phyloP scores from a whole-genome alignment of 176 grass and related monocot species.

The Triticum dicoccoides region DNA sequence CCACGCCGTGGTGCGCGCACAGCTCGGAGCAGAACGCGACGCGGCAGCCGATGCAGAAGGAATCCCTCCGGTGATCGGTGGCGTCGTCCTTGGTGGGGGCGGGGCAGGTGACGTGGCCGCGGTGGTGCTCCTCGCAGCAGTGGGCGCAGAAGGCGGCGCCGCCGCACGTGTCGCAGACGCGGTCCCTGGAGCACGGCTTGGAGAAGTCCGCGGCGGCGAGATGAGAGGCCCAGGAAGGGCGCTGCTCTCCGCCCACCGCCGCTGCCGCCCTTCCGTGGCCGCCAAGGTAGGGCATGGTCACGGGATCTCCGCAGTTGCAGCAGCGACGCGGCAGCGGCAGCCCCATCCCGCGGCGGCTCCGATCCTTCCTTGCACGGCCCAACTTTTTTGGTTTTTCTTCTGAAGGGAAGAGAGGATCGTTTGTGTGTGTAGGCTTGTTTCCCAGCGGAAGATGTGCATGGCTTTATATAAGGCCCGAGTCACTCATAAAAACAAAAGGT shows the following conservation, averaged over 20 bases:
- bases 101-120: background rate
- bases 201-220: constrained; percentile 3
- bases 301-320: background rate
- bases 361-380: too few species aligned
- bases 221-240: background rate
- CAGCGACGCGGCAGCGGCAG: background rate
- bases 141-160: constrained; percentile 8
- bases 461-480: too few species aligned
- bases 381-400: too few species aligned
- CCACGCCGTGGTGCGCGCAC: constrained; percentile 2
- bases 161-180: background rate
- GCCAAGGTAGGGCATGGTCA: background rate
- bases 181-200: background rate
- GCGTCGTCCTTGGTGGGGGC: background rate
- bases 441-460: too few species aligned
- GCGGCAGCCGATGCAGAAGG: constrained; percentile 16
- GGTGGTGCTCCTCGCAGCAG: constrained; percentile 21
- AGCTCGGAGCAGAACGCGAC: constrained; percentile 5
- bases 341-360: background rate
- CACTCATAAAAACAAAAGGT: too few species aligned
- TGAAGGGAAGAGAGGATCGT: too few species aligned
- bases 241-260: background rate
- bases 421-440: too few species aligned
- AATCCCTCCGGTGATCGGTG: background rate
- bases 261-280: background rate